Conservation (phyloP, 2,329 filamentous ascomycete genomes). For the Nakataea oryzae region DNA sequence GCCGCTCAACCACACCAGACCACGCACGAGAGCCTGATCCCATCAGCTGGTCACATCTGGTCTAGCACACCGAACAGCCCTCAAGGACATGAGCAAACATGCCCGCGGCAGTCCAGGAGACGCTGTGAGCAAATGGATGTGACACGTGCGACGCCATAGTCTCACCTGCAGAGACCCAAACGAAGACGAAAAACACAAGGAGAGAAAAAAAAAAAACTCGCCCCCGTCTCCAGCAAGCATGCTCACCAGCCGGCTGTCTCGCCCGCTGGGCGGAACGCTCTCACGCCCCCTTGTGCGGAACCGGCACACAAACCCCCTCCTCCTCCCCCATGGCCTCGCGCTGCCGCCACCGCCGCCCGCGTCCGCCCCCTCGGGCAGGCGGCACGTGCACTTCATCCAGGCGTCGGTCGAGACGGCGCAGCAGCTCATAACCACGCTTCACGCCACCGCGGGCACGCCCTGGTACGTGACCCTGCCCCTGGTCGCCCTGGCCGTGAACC, state of each 20-base stretch:
- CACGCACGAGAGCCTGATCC: neutral
- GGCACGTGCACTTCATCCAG: constrained; percentile 9
- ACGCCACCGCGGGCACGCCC: constrained; percentile 30
- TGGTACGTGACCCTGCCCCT: constrained; percentile 46
- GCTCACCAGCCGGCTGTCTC: neutral
- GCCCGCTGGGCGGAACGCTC: neutral
- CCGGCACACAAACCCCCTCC: neutral
- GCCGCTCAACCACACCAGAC: neutral
- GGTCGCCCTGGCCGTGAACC: constrained; percentile 27
- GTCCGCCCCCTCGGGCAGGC: neutral
- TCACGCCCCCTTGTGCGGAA: neutral
- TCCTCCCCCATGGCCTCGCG: neutral
- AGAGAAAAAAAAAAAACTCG: neutral
- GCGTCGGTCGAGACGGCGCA: constrained; percentile 26
- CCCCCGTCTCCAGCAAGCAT: neutral
- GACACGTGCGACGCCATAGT: neutral
- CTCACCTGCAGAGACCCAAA: neutral
- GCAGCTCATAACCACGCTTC: constrained; percentile 30
- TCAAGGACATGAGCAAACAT: neutral
- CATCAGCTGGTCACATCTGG: neutral
- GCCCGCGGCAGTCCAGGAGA: neutral
- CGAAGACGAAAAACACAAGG: neutral
- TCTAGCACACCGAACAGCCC: neutral
- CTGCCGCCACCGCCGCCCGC: too few species aligned
- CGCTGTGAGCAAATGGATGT: neutral